Evolutionary conservation across 177 flowering plant species (phyloP), one percentile per base, ranked within the genome.

Genomic region (Vitis hybrid): DNA sequence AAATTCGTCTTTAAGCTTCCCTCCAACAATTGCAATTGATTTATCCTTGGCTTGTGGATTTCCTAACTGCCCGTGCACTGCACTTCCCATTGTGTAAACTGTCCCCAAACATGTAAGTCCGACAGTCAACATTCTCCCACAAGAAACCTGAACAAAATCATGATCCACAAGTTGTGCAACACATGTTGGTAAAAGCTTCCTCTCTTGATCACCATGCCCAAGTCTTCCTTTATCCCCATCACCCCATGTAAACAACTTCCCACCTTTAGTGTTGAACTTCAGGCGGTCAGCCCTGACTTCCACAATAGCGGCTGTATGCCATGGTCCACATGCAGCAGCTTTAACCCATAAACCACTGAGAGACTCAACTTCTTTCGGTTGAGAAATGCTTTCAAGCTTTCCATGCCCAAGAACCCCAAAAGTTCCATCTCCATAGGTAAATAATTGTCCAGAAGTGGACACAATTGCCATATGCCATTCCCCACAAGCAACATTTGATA

Each of bases 361-460:
- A 64, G 87, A 85, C 72, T 87, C 90, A 58, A 89, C 88, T 78
- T 89, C 88, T 80, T 82, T 86, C n/a, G 94, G 91, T 75, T 80
- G 83, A 24, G 77, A 73, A 58, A 75, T 15, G 66, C 79, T 83
- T 71, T 73, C 72, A 68, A 72, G 72, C 73, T 82, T 75, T 8
- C 91, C 94, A 80, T 89, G 94, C 49, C 94, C 91, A 70, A 89
- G 90, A 71, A 84, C 91, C 12, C 94, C 94, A 85, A 89, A 89
- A 62, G 87, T 86, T 63, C 94, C 94, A 76, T 87, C 88, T 55
- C 94, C 94, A 71, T 74, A 89, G 2, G 94, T 89, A 77, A 86
- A 87, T 62, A 89, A 75, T 73, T 81, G 80, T 20, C 94, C 94
- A 6, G 73, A 73, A 15, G 83, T 73, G 31, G 91, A 79, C 9